phyloP scores from a whole-genome alignment of 495 filamentous ascomycete species.

The Lepraria neglecta region DNA sequence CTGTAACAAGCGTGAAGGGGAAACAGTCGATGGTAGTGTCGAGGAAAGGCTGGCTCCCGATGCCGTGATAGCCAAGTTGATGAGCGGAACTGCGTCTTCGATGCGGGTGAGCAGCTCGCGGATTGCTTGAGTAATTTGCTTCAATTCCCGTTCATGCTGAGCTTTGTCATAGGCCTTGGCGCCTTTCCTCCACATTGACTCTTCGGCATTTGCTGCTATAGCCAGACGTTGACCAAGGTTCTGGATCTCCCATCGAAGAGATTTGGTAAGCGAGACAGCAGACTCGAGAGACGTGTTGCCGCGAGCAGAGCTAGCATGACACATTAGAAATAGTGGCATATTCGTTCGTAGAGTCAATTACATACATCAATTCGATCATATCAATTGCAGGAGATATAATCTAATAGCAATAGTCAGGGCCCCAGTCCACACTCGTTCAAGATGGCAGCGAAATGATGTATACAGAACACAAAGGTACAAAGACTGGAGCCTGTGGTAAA shows the following conservation, averaged over 20 bases:
- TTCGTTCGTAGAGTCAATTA: constrained; percentile 9
- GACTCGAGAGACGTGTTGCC: constrained; percentile 94
- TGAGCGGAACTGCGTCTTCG: constrained; percentile 87
- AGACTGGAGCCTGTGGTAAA: background rate
- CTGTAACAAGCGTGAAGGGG: constrained; percentile 84
- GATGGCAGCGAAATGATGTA: no score
- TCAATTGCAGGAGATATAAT: constrained; percentile 91
- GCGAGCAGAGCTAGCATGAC: constrained; percentile 60
- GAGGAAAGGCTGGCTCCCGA: constrained; percentile 84
- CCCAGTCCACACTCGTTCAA: background rate
- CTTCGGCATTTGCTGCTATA: constrained; percentile 60
- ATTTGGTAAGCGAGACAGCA: constrained; percentile 77
- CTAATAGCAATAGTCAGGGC: constrained; percentile 32
- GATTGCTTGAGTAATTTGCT: constrained; percentile 67
- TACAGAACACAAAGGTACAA: background rate
- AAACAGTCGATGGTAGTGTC: constrained; percentile 71
- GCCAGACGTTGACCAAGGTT: constrained; percentile 70
- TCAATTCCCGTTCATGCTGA: constrained; percentile 54
- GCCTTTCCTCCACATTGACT: constrained; percentile 47
- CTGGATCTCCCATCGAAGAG: constrained; percentile 83
- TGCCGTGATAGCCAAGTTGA: constrained; percentile 92
- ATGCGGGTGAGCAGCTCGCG: constrained; percentile 69
- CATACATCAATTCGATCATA: constrained; percentile 85
- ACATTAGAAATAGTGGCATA: constrained; percentile 17
- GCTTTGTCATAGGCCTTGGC: constrained; percentile 44